Base-by-base conservation (phyloP, 164 flowering plant species). In the Aristolochia californica region DNA sequence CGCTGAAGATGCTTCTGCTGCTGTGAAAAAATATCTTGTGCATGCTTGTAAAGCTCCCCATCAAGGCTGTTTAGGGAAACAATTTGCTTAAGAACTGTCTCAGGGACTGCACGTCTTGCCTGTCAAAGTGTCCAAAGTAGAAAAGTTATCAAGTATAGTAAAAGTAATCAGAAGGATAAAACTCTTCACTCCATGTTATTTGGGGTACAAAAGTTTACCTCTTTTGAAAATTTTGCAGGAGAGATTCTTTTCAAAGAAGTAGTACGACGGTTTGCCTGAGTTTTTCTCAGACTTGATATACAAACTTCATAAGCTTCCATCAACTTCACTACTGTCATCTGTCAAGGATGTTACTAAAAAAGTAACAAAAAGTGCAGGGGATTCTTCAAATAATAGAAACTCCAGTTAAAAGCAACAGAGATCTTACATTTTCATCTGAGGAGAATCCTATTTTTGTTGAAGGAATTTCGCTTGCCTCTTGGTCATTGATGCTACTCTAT, bases 181-280 rank as follows among this genome's bases (percentile, higher is more conserved):
- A 18, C 10, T 34, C 40, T 34, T 34, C 40, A 4, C 10, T 34
- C 40, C 10, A 34, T 7, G 7, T 34, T 34, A 34, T 34, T 12
- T 0, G 7, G 40, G 40, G 5, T 3, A 7, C 10, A 5, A 48
- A 4, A 16, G 13, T 52, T 26, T 74, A 94, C 99, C 91, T 86
- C 87, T 68, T 82, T 90, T 11, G 93, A 72, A 70, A 88, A 94
- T 62, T 86, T 90, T 57, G 77, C 93, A 8, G 96, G 95, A 45
- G 80, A 67, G 26, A 90, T 76, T 62, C 58, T 76, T 74, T 74
- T 76, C 62, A 94, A 63, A 49, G 99, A 86, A 62, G 69, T 13
- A 12, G 58, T 60, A 14, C 91, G 84, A 18, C 97, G 70, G 5
- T 52, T 63, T 26, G 81, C 38, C 70, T 90, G 96, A n/a, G 81